These are phyloP conservation scores for Metschnikowia arizonensis DNA, from an alignment of 805 yeast genomes.

Conservation along the genomic window DNA sequence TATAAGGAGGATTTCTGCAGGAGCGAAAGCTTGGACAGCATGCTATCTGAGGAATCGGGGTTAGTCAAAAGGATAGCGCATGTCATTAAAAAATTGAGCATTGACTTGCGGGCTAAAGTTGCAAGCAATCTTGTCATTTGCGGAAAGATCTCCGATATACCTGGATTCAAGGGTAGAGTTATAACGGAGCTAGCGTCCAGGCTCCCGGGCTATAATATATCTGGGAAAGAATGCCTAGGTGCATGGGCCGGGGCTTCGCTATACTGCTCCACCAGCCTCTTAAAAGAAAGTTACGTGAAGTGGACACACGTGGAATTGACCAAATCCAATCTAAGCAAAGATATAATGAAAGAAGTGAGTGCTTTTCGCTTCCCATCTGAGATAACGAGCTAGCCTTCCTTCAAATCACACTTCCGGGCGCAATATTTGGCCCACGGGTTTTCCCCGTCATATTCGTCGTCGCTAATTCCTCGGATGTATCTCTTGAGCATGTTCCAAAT, in stretches of 20 bases:
- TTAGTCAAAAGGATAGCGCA: constrained; percentile 5
- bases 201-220: constrained; percentile 4
- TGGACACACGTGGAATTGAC: constrained; percentile 17
- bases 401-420: not conserved
- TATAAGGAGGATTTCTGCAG: not conserved
- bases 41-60: not conserved
- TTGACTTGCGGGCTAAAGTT: constrained; percentile 12
- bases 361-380: not conserved
- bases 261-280: constrained; percentile 17
- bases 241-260: constrained; percentile 20
- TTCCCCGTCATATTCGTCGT: constrained; percentile 15
- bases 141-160: constrained; percentile 8
- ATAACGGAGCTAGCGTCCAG: constrained; percentile 6
- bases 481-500: constrained; percentile 12
- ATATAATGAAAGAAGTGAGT: not conserved
- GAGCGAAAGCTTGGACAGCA: not conserved
- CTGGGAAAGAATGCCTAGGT: constrained; percentile 14
- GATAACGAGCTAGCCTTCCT: not conserved
- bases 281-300: constrained; percentile 9
- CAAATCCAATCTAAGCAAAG: constrained; percentile 1
- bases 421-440: constrained; percentile 19
- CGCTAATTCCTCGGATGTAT: constrained; percentile 12
- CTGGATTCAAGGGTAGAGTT: constrained; percentile 10
- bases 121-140: constrained; percentile 12
- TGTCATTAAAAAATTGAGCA: constrained; percentile 1